Evolutionary conservation across 805 yeast genomes (phyloP).

Genomic region (Suhomyces emberorum): DNA sequence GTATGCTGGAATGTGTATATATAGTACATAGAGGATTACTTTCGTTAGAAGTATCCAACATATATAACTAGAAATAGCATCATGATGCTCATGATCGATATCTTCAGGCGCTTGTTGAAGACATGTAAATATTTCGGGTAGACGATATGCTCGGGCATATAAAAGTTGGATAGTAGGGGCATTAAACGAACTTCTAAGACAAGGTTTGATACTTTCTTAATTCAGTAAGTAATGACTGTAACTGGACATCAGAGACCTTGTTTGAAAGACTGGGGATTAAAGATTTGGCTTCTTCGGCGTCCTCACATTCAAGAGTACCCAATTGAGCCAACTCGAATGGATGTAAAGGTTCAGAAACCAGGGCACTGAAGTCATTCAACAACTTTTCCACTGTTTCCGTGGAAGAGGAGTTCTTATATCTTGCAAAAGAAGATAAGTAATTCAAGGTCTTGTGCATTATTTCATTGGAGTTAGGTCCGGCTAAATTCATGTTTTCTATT

Average conservation of each 20-base stretch:
- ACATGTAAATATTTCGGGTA: too few species aligned
- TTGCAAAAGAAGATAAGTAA: slow-evolving; percentile 77
- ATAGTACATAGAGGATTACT: background rate
- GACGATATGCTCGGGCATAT: too few species aligned
- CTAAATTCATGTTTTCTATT: slow-evolving; percentile 46
- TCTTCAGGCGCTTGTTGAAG: too few species aligned
- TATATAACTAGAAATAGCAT: too few species aligned
- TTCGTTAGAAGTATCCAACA: too few species aligned
- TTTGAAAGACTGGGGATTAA: slow-evolving; percentile 81
- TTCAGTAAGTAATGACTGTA: slow-evolving; percentile 85
- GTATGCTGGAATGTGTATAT: background rate
- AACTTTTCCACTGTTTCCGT: slow-evolving; percentile 91
- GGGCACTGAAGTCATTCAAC: slow-evolving; percentile 61
- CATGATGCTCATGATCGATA: too few species aligned
- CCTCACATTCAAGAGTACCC: slow-evolving; percentile 90
- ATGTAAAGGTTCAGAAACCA: slow-evolving; percentile 59
- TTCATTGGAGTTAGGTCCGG: slow-evolving; percentile 75
- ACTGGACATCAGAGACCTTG: slow-evolving; percentile 81
- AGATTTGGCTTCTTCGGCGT: slow-evolving; percentile 94
- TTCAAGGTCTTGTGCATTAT: slow-evolving; percentile 90
- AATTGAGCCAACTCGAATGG: slow-evolving; percentile 95
- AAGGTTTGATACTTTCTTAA: slow-evolving; percentile 57
- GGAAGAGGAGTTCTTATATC: slow-evolving; percentile 90
- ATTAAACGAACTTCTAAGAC: slow-evolving; percentile 17
- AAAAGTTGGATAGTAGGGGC: too few species aligned